Conservation (phyloP, 2,329 filamentous ascomycete genomes). For the Sarocladiaceae sp. region DNA sequence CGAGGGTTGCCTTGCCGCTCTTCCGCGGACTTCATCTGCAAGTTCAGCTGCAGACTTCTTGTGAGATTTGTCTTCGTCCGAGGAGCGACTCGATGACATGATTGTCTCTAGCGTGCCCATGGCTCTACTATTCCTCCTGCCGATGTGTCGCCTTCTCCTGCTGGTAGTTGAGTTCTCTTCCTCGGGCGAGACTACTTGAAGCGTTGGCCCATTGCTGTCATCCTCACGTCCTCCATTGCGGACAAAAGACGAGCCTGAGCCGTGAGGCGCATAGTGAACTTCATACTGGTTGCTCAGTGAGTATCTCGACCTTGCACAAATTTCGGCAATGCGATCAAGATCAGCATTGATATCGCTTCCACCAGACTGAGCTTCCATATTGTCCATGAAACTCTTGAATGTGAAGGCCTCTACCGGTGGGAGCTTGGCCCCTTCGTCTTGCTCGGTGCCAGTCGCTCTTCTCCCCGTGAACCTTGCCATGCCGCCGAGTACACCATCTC, state of each 20-base stretch:
- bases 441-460: constrained; percentile 21
- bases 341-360: constrained; percentile 47
- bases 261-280: constrained; percentile 57
- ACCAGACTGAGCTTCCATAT: constrained; percentile 38
- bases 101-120: constrained; percentile 61
- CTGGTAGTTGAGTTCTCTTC: constrained; percentile 41
- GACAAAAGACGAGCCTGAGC: constrained; percentile 46
- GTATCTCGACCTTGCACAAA: constrained; percentile 58
- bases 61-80: constrained; percentile 54
- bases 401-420: constrained; percentile 58
- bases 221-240: constrained; percentile 22
- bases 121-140: constrained; percentile 44
- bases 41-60: constrained; percentile 54
- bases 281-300: constrained; percentile 63
- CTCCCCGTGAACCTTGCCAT: constrained; percentile 39
- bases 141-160: constrained; percentile 32
- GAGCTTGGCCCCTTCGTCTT: constrained; percentile 37
- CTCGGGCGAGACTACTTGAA: constrained; percentile 52
- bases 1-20: constrained; percentile 33
- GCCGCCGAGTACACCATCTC: constrained; percentile 33
- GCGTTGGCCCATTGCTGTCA: constrained; percentile 40
- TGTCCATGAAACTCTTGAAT: constrained; percentile 58
- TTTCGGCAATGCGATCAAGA: constrained; percentile 59
- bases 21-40: constrained; percentile 46
- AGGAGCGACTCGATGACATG: constrained; percentile 59